Base-by-base conservation (phyloP, 2,329 filamentous ascomycete genomes). In the Fusarium setosum region DNA sequence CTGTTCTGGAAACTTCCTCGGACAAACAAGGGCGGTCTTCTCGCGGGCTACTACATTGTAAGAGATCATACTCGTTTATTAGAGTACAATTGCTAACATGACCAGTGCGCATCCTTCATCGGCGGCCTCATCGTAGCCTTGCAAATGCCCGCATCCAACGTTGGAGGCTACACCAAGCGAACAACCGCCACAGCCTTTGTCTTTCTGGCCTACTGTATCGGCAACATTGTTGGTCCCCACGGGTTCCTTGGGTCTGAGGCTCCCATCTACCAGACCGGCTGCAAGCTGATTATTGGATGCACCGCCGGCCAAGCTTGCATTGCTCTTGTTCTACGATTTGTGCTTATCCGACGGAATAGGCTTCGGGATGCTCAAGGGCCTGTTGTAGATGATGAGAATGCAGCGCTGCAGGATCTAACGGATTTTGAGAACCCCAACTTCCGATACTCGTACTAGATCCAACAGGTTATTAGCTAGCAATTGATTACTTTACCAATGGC, bases 81-180 rank as follows among this genome's bases (percentile, higher is more conserved):
- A 4, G n/a, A 26, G 29, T 49, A 15, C 9, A n/a, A 4, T n/a
- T n/a, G 2, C 20, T 26, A 44, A 57, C 52, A 20, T 11, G 5
- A 12, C 31, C 11, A 72, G 70, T 72, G 70, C n/a, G 77, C 82
- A 0, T 75, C 81, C 1, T 87, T 80, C 48, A 84, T 88, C 3
- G 80, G 82, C 1, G 82, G 82, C 4, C 76, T 88, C n/a, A 84
- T 87, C 1, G 76, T 87, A 3, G 83, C 84, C 1, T 76, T 88
- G 17, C 86, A 85, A 64, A 79, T 86, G 74, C 84, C 83, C 4
- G 80, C 82, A 2, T 77, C 80, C 24, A 85, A 85, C 50, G 70
- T 84, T 2, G 82, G 78, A 1, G 82, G 82, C 5, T 83, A 83
- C 62, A 84, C 82, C 1, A 84, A 84, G 73, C 76, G 82, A 15